Percentiles rank a stretch among this genome's conserved stretches.
These are phyloP conservation scores for Debaryomyces tyrocola DNA, from an alignment of 805 yeast genomes.

Conservation along the genomic window DNA sequence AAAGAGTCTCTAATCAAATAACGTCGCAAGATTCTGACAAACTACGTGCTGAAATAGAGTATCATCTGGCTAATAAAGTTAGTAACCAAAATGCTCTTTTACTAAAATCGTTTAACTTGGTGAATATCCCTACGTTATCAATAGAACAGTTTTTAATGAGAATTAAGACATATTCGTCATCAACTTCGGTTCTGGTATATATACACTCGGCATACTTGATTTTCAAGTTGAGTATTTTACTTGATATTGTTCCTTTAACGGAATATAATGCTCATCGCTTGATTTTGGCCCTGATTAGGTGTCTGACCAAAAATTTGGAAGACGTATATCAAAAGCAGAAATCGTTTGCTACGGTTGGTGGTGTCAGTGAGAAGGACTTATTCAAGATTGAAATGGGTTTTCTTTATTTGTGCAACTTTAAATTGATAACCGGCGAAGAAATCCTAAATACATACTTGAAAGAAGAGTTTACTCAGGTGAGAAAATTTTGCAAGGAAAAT, in stretches of 20 bases:
- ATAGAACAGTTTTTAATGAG: conserved; percentile 35
- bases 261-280: conserved; percentile 38
- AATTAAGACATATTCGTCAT: conserved; percentile 39
- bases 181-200: conserved; percentile 39
- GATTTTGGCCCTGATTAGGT: conserved; percentile 39
- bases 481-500: conserved; percentile 17
- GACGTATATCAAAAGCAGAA: conserved; percentile 43
- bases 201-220: conserved; percentile 40
- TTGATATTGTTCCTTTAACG: conserved; percentile 31
- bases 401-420: conserved; percentile 40
- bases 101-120: conserved; percentile 31
- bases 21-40: conserved; percentile 12
- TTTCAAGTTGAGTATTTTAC: conserved; percentile 33
- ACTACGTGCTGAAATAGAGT: conserved; percentile 21
- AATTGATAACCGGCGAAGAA: conserved; percentile 34
- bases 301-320: conserved; percentile 42
- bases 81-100: conserved; percentile 27
- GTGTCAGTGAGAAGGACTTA: conserved; percentile 37
- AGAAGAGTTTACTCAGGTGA: conserved; percentile 28
- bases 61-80: conserved; percentile 10
- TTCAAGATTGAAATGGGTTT: conserved; percentile 40
- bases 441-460: conserved; percentile 33
- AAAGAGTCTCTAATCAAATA: conserved; percentile 14
- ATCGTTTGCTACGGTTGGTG: conserved; percentile 43
- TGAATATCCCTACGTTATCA: conserved; percentile 34